These are phyloP conservation scores for Odontarrhena argentea DNA, from an alignment of 345 rosid genomes.

Conservation along the genomic window DNA sequence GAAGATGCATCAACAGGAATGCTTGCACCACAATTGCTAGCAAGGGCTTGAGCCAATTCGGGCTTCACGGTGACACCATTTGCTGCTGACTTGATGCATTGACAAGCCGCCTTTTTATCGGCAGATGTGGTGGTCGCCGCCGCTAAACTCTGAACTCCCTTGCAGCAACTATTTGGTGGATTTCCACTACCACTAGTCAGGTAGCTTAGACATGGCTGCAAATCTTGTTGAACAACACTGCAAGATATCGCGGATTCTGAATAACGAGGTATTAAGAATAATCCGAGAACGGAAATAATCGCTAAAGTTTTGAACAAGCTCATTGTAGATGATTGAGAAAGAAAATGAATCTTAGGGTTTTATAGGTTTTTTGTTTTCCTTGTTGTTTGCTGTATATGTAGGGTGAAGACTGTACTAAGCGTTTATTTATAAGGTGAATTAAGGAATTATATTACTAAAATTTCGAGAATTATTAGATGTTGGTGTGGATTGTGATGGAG, in stretches of 20 bases:
- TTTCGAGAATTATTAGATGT: conserved; percentile 27
- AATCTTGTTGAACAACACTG: conserved; percentile 57
- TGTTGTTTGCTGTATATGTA: conserved; percentile 15
- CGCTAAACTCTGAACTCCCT: conserved; percentile 54
- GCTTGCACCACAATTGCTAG: conserved; percentile 57
- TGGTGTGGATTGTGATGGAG: conserved; percentile 37
- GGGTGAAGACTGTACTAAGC: conserved; percentile 6
- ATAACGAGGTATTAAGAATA: conserved; percentile 40
- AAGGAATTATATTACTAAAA: conserved; percentile 7
- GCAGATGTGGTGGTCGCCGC: conserved; percentile 53
- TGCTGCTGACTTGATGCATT: conserved; percentile 67
- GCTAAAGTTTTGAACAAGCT: conserved; percentile 23
- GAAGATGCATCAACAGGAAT: conserved; percentile 56
- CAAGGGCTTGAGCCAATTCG: conserved; percentile 61
- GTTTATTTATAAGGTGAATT: conserved; percentile 22
- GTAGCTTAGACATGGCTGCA: conserved; percentile 71
- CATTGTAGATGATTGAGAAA: conserved; percentile 6
- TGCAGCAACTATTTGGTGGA: conserved; percentile 65
- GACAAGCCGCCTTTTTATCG: conserved; percentile 65
- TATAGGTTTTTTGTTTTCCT: neutral
- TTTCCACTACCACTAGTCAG: conserved; percentile 57
- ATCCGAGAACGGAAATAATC: conserved; percentile 34
- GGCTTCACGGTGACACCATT: conserved; percentile 52
- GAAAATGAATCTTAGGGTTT: neutral
- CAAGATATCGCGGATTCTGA: conserved; percentile 60